Evolutionary conservation across 257 asterid genomes (phyloP), one percentile per base, ranked within the genome.

Genomic region (Sherardia arvensis): DNA sequence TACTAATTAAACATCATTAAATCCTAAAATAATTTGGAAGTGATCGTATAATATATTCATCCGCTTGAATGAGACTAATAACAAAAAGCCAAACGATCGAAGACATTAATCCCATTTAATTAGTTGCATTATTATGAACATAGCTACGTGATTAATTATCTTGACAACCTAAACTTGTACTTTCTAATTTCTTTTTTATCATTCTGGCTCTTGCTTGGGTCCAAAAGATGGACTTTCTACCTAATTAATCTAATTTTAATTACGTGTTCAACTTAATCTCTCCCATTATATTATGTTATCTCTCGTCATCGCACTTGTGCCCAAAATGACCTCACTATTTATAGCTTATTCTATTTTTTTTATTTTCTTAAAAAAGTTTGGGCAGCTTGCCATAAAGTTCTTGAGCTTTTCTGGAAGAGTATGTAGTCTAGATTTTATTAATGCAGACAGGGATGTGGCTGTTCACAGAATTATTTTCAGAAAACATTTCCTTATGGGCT

Each of bases 251-350:
- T 43, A 6, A 40, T 61, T 61, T 29, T 34, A 4, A 60, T 34
- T 60, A 34, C 65, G 51, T 60, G 51, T 60, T 60, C 21, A 33
- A 60, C 61, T 26, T 43, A 15, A 62, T 18, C n/a, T 9, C 27
- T 20, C 30, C 3, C 23, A 14, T 23, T 26, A 43, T 26, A 7
- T 45, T 45, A 26, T 18, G 57, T 45, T 18, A 45, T 62, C 57
- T 8, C 25, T 27, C 29, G 8, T 18, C 57, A 53, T 58, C 15
- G 26, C 36, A 57, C 40, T 18, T 57, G 18, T 53, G 28, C 32
- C 40, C 20, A 14, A 36, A 21, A 23, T 61, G n/a, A 53, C 32
- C 26, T 20, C 57, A 49, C 14, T 22, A 53, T n/a, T n/a, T n/a
- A n/a, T n/a, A n/a, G n/a, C n/a, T n/a, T n/a, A n/a, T 21, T 20